Evolutionary conservation across 73 alveolate genomes (phyloP).

Genomic region (Stentor coeruleus): DNA sequence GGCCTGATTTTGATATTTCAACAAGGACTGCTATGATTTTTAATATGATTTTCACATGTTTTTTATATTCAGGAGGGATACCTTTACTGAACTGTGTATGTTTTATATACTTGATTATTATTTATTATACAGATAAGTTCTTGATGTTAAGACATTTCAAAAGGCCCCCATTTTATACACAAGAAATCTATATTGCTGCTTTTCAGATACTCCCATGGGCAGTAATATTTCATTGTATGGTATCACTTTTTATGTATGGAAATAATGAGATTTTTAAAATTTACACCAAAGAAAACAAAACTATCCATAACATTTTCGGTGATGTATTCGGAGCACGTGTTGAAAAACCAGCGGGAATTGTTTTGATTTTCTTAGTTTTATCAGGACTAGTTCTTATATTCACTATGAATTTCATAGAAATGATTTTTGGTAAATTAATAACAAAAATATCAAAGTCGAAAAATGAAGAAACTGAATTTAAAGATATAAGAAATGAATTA

Average conservation of each 20-base stretch:
- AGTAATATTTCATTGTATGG: background rate
- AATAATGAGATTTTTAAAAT: no score
- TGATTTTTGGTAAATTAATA: no score
- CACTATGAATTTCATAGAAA: no score
- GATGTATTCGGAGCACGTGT: no score
- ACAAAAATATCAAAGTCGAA: no score
- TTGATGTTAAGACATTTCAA: background rate
- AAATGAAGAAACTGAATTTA: no score
- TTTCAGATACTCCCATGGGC: background rate
- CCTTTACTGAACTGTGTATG: background rate
- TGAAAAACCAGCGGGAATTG: no score
- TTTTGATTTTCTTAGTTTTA: no score
- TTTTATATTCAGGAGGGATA: constrained; percentile 15
- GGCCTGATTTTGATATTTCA: background rate
- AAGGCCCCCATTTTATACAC: background rate
- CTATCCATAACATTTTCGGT: no score
- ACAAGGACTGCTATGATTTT: background rate
- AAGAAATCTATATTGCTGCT: background rate
- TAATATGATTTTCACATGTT: background rate
- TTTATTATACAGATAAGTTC: background rate
- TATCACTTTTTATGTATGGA: constrained; percentile 4
- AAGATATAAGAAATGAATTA: no score
- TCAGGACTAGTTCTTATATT: no score
- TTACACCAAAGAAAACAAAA: no score
- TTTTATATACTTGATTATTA: background rate